Base-by-base conservation (phyloP, 1,284 basidiomycete genomes). In the Sphagnurus paluster region DNA sequence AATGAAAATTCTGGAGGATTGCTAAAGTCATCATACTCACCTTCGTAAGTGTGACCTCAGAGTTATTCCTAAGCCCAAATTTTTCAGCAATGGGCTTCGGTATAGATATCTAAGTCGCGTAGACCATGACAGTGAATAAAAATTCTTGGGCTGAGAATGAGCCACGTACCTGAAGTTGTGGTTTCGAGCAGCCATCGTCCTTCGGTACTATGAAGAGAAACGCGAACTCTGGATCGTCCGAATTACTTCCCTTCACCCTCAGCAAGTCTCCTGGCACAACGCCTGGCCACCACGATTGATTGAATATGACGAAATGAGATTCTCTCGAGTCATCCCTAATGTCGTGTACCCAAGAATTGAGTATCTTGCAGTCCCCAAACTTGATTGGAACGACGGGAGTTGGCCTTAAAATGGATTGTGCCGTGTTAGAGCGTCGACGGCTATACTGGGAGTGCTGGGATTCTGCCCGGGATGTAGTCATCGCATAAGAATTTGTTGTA, bases 341-440 rank as follows among this genome's bases (percentile, higher is more conserved):
- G 50, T 88, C 84, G 56, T 87, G 83, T 3, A 89, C 85, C 87
- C 87, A 89, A 11, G 75, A 73, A 33, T 80, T 84, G 26, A 90
- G 67, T 0, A 74, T 64, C 53, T 77, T 83, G 6, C 66, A 72
- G 55, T 86, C 84, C 11, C 86, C 87, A 21, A 78, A 56, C 56
- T 74, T 72, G 10, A 89, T 68, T 0, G 80, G 77, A 3, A 65
- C 52, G n/a, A 69, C 56, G 2, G 71, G 62, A 1, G 68, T 62
- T 14, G 67, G 55, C 49, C 77, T 73, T 50, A 79, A 70, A 44
- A 79, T 66, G 2, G 87, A 89, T 42, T 84, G 82, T 0, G 77
- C 75, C 0, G 86, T 89, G 58, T 86, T 87, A 19, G 87, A 87
- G 38, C 87, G 75, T 45, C 81, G 77, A 32, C 87, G 76, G 46